Evolutionary conservation across 768 basidiomycete species (phyloP).

Genomic region (Suillus spraguei): DNA sequence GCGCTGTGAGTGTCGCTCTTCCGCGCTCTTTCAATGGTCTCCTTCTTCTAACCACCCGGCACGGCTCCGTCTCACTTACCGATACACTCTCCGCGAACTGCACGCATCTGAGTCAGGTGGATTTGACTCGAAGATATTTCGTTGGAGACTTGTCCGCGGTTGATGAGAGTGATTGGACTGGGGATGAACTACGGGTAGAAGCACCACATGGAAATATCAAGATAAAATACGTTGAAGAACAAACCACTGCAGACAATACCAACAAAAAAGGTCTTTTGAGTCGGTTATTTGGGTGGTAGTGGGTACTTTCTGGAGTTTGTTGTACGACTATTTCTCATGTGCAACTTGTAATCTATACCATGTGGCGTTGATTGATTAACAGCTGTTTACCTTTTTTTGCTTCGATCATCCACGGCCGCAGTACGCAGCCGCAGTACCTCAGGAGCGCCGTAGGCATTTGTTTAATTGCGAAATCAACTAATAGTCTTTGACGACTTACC

Average conservation of each 20-base stretch:
- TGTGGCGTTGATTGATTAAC: background rate
- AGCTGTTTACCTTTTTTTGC: background rate
- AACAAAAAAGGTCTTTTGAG: conserved; percentile 21
- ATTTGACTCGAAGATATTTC: conserved; percentile 23
- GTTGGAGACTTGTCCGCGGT: conserved; percentile 26
- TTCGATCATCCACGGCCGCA: background rate
- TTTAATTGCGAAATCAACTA: background rate
- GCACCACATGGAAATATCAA: conserved; percentile 21
- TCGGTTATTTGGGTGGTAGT: conserved; percentile 20
- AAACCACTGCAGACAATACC: background rate
- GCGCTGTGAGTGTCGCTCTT: conserved; percentile 18
- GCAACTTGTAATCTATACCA: background rate
- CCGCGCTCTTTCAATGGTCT: conserved; percentile 28
- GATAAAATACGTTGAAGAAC: conserved; percentile 26
- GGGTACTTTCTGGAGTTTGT: background rate
- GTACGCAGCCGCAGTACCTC: conserved; percentile 4
- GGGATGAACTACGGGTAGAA: conserved; percentile 22
- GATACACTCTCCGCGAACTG: conserved; percentile 18
- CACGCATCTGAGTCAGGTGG: conserved; percentile 27
- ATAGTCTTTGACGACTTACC: background rate
- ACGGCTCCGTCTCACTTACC: conserved; percentile 20
- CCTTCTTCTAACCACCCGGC: conserved; percentile 19
- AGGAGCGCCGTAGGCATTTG: conserved; percentile 1
- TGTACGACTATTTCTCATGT: background rate
- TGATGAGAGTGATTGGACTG: conserved; percentile 23